These are phyloP conservation scores for Scopulariopsis brevicaulis DNA, from an alignment of 2,329 filamentous ascomycete genomes.

Conservation along the genomic window DNA sequence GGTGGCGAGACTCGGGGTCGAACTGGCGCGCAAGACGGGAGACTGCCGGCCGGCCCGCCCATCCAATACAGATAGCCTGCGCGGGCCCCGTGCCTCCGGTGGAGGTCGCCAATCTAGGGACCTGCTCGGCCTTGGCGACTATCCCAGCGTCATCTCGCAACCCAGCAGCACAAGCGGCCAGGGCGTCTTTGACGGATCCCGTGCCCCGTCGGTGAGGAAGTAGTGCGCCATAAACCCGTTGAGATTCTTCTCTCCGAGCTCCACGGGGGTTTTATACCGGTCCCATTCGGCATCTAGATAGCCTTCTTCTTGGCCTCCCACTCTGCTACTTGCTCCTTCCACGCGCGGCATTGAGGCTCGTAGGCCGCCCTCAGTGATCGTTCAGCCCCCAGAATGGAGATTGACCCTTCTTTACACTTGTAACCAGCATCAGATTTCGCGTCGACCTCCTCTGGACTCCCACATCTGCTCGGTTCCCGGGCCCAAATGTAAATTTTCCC, in stretches of 20 bases:
- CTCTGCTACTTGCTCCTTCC: not conserved
- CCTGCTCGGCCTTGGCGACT: not conserved
- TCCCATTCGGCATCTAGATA: not conserved
- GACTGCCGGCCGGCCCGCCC: no score
- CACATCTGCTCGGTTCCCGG: no score
- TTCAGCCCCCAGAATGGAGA: not conserved
- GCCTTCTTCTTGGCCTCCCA: not conserved
- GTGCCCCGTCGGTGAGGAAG: not conserved
- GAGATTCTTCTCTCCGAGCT: not conserved
- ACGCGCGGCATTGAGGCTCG: not conserved
- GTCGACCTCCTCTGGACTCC: no score
- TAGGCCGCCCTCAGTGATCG: not conserved
- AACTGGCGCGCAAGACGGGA: not conserved
- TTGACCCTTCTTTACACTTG: not conserved
- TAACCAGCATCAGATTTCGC: no score
- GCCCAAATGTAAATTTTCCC: no score
- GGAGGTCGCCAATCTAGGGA: not conserved
- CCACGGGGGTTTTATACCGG: not conserved
- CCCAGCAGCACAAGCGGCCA: not conserved
- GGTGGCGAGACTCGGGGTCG: not conserved
- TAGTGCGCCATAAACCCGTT: not conserved
- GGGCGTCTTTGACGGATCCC: not conserved
- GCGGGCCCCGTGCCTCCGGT: not conserved
- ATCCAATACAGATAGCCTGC: not conserved
- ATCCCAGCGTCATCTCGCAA: not conserved